Evolutionary conservation across 2,329 filamentous ascomycete species (phyloP).

Genomic region (Xylaria hypoxylon): DNA sequence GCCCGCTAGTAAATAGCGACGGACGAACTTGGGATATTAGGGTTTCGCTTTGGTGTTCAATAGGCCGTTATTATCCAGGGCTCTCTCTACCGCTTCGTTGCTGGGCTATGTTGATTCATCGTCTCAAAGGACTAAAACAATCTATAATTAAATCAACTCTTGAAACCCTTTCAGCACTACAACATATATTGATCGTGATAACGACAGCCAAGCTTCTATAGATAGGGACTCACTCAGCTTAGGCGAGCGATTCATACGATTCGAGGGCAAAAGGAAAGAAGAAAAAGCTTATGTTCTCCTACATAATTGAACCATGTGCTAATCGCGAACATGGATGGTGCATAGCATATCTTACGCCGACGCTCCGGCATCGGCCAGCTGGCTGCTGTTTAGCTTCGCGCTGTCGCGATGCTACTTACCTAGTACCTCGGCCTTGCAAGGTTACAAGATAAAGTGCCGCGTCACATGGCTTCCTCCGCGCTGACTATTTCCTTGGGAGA

Average conservation of each 20-base stretch:
- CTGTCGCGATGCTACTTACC: constrained; percentile 17
- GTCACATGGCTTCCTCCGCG: constrained; percentile 9
- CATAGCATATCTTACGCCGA: constrained; percentile 1
- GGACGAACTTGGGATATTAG: constrained; percentile 8
- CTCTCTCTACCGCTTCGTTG: background rate
- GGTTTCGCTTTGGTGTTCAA: background rate
- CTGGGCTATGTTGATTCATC: background rate
- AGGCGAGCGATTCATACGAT: background rate
- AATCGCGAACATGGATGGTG: constrained; percentile 4
- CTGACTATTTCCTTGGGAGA: constrained; percentile 14
- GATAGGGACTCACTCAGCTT: constrained; percentile 16
- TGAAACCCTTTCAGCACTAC: background rate
- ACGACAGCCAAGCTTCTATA: constrained; percentile 21
- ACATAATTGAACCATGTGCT: constrained; percentile 3
- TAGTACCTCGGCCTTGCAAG: background rate
- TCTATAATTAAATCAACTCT: background rate
- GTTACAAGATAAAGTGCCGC: background rate
- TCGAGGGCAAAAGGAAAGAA: background rate
- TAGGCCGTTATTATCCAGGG: background rate
- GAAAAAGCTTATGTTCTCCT: constrained; percentile 26
- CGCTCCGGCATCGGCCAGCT: constrained; percentile 25
- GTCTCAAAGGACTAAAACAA: background rate
- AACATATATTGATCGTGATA: background rate
- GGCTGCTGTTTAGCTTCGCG: background rate
- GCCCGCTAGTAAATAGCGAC: background rate